These are phyloP conservation scores for Paecilomyces niveus DNA, from an alignment of 2,329 filamentous ascomycete species.

Conservation along the genomic window DNA sequence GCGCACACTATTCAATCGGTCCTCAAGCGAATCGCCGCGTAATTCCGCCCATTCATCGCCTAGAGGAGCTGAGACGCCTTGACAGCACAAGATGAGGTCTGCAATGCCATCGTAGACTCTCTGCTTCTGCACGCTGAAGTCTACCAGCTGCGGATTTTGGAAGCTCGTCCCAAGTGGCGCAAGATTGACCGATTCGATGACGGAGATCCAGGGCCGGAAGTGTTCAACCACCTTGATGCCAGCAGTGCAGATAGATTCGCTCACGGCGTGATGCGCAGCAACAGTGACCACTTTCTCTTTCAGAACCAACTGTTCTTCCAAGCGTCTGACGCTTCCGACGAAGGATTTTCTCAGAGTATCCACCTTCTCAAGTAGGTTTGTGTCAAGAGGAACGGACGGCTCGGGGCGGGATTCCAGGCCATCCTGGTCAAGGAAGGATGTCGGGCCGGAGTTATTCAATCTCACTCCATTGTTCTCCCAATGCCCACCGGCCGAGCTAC, in stretches of 20 bases:
- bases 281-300: constrained; percentile 76
- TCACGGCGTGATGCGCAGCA: constrained; percentile 69
- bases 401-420: constrained; percentile 68
- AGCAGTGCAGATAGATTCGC: constrained; percentile 72
- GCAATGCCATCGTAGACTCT: constrained; percentile 88
- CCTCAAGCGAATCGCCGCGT: constrained; percentile 83
- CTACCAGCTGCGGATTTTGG: constrained; percentile 75
- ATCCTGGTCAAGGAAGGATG: constrained; percentile 75
- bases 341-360: constrained; percentile 82
- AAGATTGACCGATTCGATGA: constrained; percentile 87
- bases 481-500: constrained; percentile 73
- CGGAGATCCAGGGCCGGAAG: constrained; percentile 82
- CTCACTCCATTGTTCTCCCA: constrained; percentile 66
- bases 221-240: constrained; percentile 76
- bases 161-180: constrained; percentile 69
- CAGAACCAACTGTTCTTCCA: constrained; percentile 75
- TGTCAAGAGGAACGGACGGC: constrained; percentile 67
- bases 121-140: constrained; percentile 88
- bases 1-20: constrained; percentile 72
- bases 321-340: constrained; percentile 73
- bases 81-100: constrained; percentile 79
- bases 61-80: constrained; percentile 83
- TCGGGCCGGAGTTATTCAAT: constrained; percentile 57
- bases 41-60: constrained; percentile 94
- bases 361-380: constrained; percentile 69